These are phyloP conservation scores for Ambrosiella beaveri DNA, from an alignment of 2,329 filamentous ascomycete genomes.

Conservation along the genomic window DNA sequence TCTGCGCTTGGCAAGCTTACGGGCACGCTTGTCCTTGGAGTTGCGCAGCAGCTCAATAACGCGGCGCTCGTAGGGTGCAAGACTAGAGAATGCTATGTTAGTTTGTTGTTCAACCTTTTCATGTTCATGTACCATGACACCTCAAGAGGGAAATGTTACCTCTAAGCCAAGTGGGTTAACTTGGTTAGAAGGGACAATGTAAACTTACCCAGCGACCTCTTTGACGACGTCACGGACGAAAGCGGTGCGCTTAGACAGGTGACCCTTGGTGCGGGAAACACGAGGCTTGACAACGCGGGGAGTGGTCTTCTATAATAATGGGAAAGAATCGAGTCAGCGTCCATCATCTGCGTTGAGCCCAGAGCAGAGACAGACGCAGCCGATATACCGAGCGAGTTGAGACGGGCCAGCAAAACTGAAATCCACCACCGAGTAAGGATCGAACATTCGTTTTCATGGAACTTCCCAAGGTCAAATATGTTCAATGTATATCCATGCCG, in stretches of 20 bases:
- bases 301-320: conserved; percentile 56
- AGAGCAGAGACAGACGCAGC: conserved; percentile 10
- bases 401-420: neutral
- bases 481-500: neutral
- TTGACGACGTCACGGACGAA: conserved; percentile 97
- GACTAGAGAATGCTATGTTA: conserved; percentile 28
- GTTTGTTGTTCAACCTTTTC: conserved; percentile 18
- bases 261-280: conserved; percentile 78
- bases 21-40: conserved; percentile 97
- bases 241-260: conserved; percentile 88
- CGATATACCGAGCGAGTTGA: conserved; percentile 2
- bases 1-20: conserved; percentile 98
- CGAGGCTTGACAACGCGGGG: conserved; percentile 60
- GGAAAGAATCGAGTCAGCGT: conserved; percentile 34
- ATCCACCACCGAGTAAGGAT: neutral
- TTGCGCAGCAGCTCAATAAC: conserved; percentile 98
- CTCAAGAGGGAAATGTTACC: neutral
- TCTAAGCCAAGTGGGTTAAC: neutral
- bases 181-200: neutral
- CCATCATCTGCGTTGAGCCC: conserved; percentile 37
- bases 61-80: conserved; percentile 92
- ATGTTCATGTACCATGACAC: neutral
- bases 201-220: conserved; percentile 82
- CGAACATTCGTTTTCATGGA: neutral
- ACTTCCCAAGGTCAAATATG: neutral